phyloP scores from a whole-genome alignment of 257 asterid species.

The Przewalskia tangutica region DNA sequence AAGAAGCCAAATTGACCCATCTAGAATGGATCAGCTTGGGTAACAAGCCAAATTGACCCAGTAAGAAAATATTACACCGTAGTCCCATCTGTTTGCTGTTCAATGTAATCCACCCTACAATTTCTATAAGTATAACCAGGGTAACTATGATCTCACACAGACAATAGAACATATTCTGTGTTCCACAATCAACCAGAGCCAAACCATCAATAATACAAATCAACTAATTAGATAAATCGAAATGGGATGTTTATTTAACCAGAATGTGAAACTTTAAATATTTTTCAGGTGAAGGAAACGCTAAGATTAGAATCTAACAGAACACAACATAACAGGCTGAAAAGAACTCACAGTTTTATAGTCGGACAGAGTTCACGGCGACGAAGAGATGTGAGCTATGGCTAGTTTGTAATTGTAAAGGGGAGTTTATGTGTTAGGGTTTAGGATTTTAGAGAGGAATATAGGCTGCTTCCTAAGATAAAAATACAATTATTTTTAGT shows the following conservation, averaged over 20 bases:
- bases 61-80: too few species aligned
- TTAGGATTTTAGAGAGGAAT: neutral
- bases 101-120: neutral
- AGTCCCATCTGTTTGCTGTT: neutral
- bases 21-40: too few species aligned
- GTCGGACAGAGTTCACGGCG: conserved; percentile 43
- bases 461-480: too few species aligned
- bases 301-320: neutral
- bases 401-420: too few species aligned
- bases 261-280: neutral
- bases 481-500: neutral
- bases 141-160: neutral
- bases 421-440: neutral
- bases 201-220: neutral
- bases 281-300: neutral
- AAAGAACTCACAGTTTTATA: conserved; percentile 23
- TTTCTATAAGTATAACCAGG: neutral
- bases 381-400: conserved; percentile 20
- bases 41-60: too few species aligned
- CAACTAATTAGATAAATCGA: neutral
- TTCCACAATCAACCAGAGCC: neutral
- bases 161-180: neutral
- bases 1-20: too few species aligned
- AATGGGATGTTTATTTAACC: neutral
- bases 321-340: neutral